Conservation (phyloP, 331 rosid genomes). For the Saraca asoca region DNA sequence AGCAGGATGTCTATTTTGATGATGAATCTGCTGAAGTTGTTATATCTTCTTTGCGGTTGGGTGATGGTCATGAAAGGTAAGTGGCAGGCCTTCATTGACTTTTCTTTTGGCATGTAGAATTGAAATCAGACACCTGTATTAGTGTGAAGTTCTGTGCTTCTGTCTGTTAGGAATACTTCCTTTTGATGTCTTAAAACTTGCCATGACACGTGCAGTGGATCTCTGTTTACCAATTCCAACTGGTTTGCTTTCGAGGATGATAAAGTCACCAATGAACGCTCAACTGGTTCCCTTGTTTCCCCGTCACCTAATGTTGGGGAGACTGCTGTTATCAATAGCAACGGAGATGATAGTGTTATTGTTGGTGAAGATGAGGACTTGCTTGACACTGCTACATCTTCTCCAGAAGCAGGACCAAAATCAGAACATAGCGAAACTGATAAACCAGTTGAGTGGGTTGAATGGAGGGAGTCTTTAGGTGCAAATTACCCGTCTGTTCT, state of each 20-base stretch:
- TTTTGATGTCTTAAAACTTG: constrained; percentile 25
- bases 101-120: constrained; percentile 6
- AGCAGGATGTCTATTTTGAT: constrained; percentile 94
- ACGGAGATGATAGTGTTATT: constrained; percentile 51
- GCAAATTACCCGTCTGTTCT: constrained; percentile 61
- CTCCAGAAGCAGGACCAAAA: constrained; percentile 57
- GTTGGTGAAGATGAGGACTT: constrained; percentile 82
- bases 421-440: constrained; percentile 61
- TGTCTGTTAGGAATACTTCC: neutral
- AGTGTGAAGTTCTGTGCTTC: neutral
- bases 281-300: constrained; percentile 69
- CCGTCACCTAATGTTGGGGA: constrained; percentile 71
- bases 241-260: constrained; percentile 98
- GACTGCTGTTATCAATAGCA: constrained; percentile 39
- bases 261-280: constrained; percentile 59
- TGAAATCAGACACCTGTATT: neutral
- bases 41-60: constrained; percentile 89
- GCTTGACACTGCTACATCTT: constrained; percentile 78
- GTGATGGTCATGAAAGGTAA: constrained; percentile 97
- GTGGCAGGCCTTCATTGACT: constrained; percentile 20
- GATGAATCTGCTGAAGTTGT: constrained; percentile 99
- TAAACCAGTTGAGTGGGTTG: constrained; percentile 96
- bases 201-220: constrained; percentile 62
- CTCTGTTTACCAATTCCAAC: constrained; percentile 95
- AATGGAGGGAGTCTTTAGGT: constrained; percentile 97